phyloP scores from a whole-genome alignment of 2,329 filamentous ascomycete genomes.

The Pleoardoris graminearum region DNA sequence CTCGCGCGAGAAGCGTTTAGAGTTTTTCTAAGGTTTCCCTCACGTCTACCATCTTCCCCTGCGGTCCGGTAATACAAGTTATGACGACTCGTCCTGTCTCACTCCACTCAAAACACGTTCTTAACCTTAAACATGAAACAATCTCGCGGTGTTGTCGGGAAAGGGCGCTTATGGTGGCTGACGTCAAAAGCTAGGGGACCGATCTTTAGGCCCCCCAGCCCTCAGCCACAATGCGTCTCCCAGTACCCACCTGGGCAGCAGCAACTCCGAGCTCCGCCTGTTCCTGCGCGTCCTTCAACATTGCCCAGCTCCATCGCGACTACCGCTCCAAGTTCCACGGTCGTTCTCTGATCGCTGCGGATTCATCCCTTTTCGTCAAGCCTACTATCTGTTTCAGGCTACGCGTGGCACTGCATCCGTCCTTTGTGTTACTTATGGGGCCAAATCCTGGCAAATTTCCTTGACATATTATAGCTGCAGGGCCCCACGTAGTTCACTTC shows the following conservation, averaged over 20 bases:
- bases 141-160: not conserved
- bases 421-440: slow-evolving; percentile 1
- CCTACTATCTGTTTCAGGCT: slow-evolving; percentile 5
- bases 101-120: too few species aligned
- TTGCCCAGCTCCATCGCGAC: slow-evolving; percentile 1
- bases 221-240: not conserved
- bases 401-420: not conserved
- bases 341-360: not conserved
- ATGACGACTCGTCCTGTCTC: too few species aligned
- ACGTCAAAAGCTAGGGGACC: not conserved
- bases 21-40: too few species aligned
- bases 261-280: not conserved
- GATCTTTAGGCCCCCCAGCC: slow-evolving; percentile 1
- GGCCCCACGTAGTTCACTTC: not conserved
- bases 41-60: too few species aligned
- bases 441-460: slow-evolving; percentile 6
- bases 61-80: too few species aligned
- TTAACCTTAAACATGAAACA: not conserved
- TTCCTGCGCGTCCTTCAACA: not conserved
- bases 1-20: too few species aligned
- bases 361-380: slow-evolving; percentile 1
- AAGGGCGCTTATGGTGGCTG: not conserved
- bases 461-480: not conserved
- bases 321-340: not conserved
- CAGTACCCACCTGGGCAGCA: not conserved